Evolutionary conservation across 441 rosid genomes (phyloP), one percentile per base, ranked within the genome.

Genomic region (Mallotus repandus): DNA sequence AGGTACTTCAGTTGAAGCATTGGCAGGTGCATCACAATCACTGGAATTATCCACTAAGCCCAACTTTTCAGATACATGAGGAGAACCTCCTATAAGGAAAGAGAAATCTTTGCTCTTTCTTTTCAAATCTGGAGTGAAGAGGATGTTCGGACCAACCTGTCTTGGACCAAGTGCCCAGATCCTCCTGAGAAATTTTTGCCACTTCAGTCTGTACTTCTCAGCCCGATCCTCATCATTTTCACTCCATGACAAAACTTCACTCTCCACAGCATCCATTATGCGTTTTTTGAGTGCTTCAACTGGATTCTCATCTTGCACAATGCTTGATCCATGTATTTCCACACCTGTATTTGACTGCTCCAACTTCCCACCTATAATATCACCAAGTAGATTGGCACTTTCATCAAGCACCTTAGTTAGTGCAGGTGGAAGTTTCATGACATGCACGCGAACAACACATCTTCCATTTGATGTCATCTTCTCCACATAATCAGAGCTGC

Each of bases 141-240:
- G 92, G 65, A 95, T 87, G 81, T 95, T 93, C 32, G 99, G 96
- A 72, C 98, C 99, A 70, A 87, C 86, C 69, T 91, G 97, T 76
- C 95, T 82, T 32, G 99, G 98, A 78, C 98, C 99, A 73, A 95
- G 89, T 59, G 98, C 94, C 98, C 99, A 91, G 22, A 93, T 93
- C 76, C 90, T 91, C 81, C 63, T 82, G 60, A 93, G 86, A 81
- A 88, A 48, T 69, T 91, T 85, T 45, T 83, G 81, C 98, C 99
- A 91, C 76, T 89, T 86, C 16, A 78, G 80, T 86, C 81, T 87
- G 79, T 88, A 87, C 73, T 89, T 91, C 77, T 89, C 90, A 49
- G 78, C 73, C 10, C 74, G 79, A 71, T 86, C 93, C 86, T 83
- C 85, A 75, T 91, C 94, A 59, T 80, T 87, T 76, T 85, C 90